phyloP scores from a whole-genome alignment of 2,329 filamentous ascomycete genomes.

The Fusarium clavum region DNA sequence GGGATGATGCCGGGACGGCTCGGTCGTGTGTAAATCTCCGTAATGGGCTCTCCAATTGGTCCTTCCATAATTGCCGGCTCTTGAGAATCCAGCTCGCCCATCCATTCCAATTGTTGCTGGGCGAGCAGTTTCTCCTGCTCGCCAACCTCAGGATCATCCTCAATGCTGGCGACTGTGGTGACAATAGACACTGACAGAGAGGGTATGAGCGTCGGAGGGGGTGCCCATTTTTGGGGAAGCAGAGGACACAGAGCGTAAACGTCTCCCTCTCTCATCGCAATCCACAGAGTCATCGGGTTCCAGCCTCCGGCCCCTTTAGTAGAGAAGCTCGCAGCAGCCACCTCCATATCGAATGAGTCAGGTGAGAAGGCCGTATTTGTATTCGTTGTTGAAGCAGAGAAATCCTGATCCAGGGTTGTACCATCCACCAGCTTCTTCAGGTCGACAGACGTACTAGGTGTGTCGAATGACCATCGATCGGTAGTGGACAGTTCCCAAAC shows the following conservation, averaged over 20 bases:
- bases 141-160: slow-evolving; percentile 68
- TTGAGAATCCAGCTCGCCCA: slow-evolving; percentile 73
- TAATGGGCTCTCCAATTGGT: slow-evolving; percentile 59
- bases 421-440: slow-evolving; percentile 90
- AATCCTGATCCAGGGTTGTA: slow-evolving; percentile 83
- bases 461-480: slow-evolving; percentile 88
- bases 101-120: slow-evolving; percentile 75
- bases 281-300: slow-evolving; percentile 96
- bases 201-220: slow-evolving; percentile 79
- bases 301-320: slow-evolving; percentile 79
- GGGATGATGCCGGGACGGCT: slow-evolving; percentile 68
- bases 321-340: slow-evolving; percentile 86
- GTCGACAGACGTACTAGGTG: slow-evolving; percentile 85
- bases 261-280: slow-evolving; percentile 94
- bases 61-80: slow-evolving; percentile 68
- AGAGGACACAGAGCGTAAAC: slow-evolving; percentile 94
- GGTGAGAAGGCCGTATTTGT: slow-evolving; percentile 87
- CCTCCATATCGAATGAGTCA: slow-evolving; percentile 92
- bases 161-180: slow-evolving; percentile 73
- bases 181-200: slow-evolving; percentile 87
- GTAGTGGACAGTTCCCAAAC: slow-evolving; percentile 90
- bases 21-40: slow-evolving; percentile 69
- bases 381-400: slow-evolving; percentile 78
- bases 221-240: slow-evolving; percentile 86
- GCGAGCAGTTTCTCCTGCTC: slow-evolving; percentile 66